A percentile compares a stretch with the other conserved stretches of the same genome.
Evolutionary conservation across 495 filamentous ascomycete species (phyloP).

Genomic region (Parmelia sp.): DNA sequence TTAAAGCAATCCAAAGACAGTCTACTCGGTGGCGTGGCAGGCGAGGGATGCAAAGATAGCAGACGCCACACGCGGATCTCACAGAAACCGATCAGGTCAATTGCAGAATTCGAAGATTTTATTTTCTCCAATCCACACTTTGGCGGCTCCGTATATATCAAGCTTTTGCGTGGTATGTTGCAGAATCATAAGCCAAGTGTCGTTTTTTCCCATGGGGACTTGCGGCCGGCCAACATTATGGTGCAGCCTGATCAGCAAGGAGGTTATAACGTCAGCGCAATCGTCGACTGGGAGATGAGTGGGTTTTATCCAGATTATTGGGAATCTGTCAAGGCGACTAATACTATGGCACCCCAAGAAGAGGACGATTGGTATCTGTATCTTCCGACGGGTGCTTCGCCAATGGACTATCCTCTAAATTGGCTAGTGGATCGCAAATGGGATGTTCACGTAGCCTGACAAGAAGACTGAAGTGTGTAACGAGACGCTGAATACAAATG

Average conservation of each 20-base stretch:
- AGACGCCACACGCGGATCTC: constrained; percentile 18
- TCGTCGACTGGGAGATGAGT: constrained; percentile 36
- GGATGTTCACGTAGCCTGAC: constrained; percentile 24
- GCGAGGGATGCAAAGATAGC: constrained; percentile 34
- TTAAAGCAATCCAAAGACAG: constrained; percentile 24
- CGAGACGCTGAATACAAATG: neutral
- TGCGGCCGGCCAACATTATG: constrained; percentile 38
- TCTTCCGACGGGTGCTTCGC: constrained; percentile 29
- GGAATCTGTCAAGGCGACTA: constrained; percentile 33
- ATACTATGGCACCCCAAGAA: constrained; percentile 27
- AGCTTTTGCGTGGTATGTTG: constrained; percentile 30
- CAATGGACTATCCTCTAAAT: constrained; percentile 21
- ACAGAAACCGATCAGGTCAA: constrained; percentile 28
- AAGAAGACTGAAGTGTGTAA: neutral
- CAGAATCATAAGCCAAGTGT: constrained; percentile 8
- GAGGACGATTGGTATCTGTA: constrained; percentile 34
- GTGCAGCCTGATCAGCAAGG: constrained; percentile 31
- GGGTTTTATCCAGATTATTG: constrained; percentile 35
- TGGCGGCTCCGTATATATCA: constrained; percentile 29
- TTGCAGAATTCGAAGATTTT: constrained; percentile 31
- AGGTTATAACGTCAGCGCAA: constrained; percentile 28
- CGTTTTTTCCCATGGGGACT: constrained; percentile 40
- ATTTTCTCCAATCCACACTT: constrained; percentile 32
- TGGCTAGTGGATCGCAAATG: constrained; percentile 37
- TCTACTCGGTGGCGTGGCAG: constrained; percentile 29